Base-by-base conservation (phyloP, 73 alveolate species). In the Symbiodinium natans region DNA sequence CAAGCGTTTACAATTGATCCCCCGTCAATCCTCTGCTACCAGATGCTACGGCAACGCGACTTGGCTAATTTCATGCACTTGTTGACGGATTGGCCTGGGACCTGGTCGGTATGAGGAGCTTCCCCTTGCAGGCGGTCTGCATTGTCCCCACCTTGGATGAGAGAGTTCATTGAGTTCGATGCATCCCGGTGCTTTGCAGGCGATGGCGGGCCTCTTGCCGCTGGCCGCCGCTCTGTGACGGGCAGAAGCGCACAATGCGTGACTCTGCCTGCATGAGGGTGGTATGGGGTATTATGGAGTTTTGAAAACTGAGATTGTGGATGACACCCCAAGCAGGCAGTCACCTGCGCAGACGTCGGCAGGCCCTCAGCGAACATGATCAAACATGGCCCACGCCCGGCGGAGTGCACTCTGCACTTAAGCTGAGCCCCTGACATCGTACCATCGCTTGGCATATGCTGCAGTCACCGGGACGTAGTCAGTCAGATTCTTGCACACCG, bases 381-480 rank as follows among this genome's bases (percentile, higher is more conserved):
- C n/a, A n/a, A n/a, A n/a, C n/a, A n/a, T n/a, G n/a, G n/a, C n/a
- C n/a, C n/a, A n/a, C n/a, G n/a, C n/a, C n/a, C n/a, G n/a, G n/a
- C n/a, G n/a, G n/a, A n/a, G n/a, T n/a, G n/a, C n/a, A n/a, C n/a
- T n/a, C n/a, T n/a, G n/a, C n/a, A n/a, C n/a, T n/a, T n/a, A n/a
- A 63, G 36, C 40, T n/a, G 36, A 63, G 80, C 38, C 27, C 80
- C 10, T 29, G 40, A n/a, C 80, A 0, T 63, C 80, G 80, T 63
- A 63, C 80, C 80, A 63, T 63, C 80, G 80, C 36, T 63, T 63
- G 80, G 80, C 80, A 63, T 63, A 63, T 9, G 80, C 80, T 63
- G 29, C 36, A 63, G 80, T 63, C 36, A 63, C 80, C 19, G 80
- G 80, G 19, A 63, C 80, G 80, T 63, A 63, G 36, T 63, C 80